Conservation (phyloP, 306 rosid genomes). For the Senna siamea region DNA sequence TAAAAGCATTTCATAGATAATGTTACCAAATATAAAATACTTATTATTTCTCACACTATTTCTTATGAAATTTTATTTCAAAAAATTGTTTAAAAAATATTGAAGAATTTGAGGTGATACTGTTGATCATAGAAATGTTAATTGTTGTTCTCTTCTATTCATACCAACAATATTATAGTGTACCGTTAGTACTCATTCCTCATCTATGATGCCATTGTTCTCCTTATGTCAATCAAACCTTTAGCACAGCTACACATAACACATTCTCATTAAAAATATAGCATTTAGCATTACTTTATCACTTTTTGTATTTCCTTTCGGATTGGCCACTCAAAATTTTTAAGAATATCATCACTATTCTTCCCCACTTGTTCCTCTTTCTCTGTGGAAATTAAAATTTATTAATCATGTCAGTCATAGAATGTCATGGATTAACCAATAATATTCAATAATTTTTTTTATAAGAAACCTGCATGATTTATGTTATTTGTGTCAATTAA, state of each 20-base stretch:
- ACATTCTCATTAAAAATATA: neutral
- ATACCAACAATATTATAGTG: no score
- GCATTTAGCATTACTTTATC: neutral
- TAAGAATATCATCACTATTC: neutral
- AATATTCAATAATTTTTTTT: no score
- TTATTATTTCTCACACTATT: no score
- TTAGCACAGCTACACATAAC: neutral
- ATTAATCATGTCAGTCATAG: no score
- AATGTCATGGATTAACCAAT: no score
- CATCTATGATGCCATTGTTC: neutral
- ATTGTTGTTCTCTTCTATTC: no score
- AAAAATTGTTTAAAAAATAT: no score
- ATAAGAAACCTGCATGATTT: no score
- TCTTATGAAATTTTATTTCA: no score
- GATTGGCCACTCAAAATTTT: neutral
- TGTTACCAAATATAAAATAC: no score
- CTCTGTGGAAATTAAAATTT: neutral
- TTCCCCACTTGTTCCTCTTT: neutral
- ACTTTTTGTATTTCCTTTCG: neutral
- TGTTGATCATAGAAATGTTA: neutral
- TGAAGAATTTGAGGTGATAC: neutral
- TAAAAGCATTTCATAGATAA: no score
- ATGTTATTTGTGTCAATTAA: no score
- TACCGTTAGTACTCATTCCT: neutral
- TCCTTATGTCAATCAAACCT: neutral